Base-by-base conservation (phyloP, 257 asterid species). In the Orobanche coerulescens region DNA sequence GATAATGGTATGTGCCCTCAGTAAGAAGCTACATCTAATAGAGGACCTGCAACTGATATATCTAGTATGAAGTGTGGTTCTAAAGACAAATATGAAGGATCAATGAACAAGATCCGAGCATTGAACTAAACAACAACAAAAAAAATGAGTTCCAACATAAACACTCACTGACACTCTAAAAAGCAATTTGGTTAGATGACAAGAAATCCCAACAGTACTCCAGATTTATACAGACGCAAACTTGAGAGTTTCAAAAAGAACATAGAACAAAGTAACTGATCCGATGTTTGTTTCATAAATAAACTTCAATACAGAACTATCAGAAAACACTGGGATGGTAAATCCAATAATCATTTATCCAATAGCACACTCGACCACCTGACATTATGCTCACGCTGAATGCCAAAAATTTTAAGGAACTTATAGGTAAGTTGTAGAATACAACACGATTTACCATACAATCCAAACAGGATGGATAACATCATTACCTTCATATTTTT, bases 101-200 rank as follows among this genome's bases (percentile, higher is more conserved):
- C 98, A 67, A 91, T 82, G 72, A 91, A 91, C 73, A 91, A 76
- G 78, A 91, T 85, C 55, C 98, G 94, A 42, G 98, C 95, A 79
- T 77, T 84, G 78, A 88, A 81, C 98, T 91, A 66, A 57, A 73
- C 25, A 59, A 65, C 31, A 73, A 53, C 28, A 61, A 67, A 14
- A 63, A 19, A 40, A 73, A 55, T 23, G 19, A 57, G 25, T 25
- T 68, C 43, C 65, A 58, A 64, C 49, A 46, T 25, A 49, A 53
- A 44, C 61, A 58, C 33, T 26, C n/a, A n/a, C n/a, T n/a, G n/a
- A n/a, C n/a, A n/a, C n/a, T n/a, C n/a, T n/a, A n/a, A n/a, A n/a
- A n/a, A n/a, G n/a, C n/a, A n/a, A n/a, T n/a, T n/a, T n/a, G n/a
- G n/a, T n/a, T n/a, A n/a, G n/a, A n/a, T n/a, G n/a, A n/a, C n/a